Evolutionary conservation across 805 yeast species (phyloP).

Genomic region (Wickerhamiella sorbophila): DNA sequence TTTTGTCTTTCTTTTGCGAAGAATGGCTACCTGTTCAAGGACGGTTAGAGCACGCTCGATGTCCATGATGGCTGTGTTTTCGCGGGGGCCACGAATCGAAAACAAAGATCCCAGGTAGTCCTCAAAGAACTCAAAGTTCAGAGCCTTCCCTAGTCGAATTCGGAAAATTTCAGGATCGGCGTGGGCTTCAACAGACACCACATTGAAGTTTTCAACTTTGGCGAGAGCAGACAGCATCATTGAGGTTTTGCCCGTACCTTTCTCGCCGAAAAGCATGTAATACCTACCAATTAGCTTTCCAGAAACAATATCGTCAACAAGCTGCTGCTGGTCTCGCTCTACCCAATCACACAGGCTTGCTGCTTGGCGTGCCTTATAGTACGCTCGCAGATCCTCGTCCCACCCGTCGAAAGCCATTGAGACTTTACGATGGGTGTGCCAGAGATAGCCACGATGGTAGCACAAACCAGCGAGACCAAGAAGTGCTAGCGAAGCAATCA

Average conservation of each 20-base stretch:
- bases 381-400: slow-evolving; percentile 33
- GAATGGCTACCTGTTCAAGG: slow-evolving; percentile 56
- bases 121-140: slow-evolving; percentile 59
- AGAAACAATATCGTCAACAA: slow-evolving; percentile 47
- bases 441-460: slow-evolving; percentile 49
- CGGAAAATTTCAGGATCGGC: slow-evolving; percentile 76
- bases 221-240: slow-evolving; percentile 58
- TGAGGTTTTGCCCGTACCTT: slow-evolving; percentile 77
- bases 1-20: slow-evolving; percentile 24
- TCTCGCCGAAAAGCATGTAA: slow-evolving; percentile 62
- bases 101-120: slow-evolving; percentile 74
- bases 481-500: slow-evolving; percentile 52
- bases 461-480: slow-evolving; percentile 58
- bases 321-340: slow-evolving; percentile 49
- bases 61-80: slow-evolving; percentile 66
- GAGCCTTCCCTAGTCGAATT: slow-evolving; percentile 58
- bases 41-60: slow-evolving; percentile 71
- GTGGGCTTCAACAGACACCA: slow-evolving; percentile 66
- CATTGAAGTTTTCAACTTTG: slow-evolving; percentile 45
- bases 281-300: slow-evolving; percentile 59
- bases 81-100: slow-evolving; percentile 72
- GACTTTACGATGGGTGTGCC: slow-evolving; percentile 50
- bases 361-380: slow-evolving; percentile 12
- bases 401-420: slow-evolving; percentile 51
- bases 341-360: slow-evolving; percentile 39